phyloP scores from a whole-genome alignment of 1,139 yeast species.

The Chernovozyma aurita region DNA sequence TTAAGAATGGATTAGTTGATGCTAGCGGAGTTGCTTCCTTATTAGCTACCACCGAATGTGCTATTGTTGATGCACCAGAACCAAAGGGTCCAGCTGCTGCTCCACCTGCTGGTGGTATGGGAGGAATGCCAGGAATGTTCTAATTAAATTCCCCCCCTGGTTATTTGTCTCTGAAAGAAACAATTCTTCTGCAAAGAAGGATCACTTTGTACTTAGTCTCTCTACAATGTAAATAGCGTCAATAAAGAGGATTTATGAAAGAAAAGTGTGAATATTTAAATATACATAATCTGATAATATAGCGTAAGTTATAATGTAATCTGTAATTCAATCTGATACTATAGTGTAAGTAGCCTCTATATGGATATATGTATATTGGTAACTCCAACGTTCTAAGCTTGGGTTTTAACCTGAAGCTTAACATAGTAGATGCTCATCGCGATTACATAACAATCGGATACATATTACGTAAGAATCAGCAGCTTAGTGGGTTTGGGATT shows the following conservation, averaged over 20 bases:
- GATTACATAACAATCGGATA: too few relatives aligned
- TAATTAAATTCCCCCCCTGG: neutral
- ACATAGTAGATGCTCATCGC: too few relatives aligned
- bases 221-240: conserved; percentile 1
- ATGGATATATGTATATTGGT: too few relatives aligned
- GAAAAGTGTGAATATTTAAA: neutral
- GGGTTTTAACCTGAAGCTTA: too few relatives aligned
- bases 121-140: conserved; percentile 30
- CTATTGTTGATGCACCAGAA: conserved; percentile 96
- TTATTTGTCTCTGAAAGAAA: too few relatives aligned
- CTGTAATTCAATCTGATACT: too few relatives aligned
- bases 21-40: conserved; percentile 98
- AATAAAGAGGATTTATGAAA: neutral
- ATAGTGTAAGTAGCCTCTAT: too few relatives aligned
- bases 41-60: conserved; percentile 98
- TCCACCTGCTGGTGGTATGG: conserved; percentile 52
- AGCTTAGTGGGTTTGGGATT: too few relatives aligned
- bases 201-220: neutral
- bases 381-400: too few relatives aligned
- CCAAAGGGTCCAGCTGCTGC: conserved; percentile 71
- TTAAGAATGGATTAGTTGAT: conserved; percentile 92
- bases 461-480: too few relatives aligned
- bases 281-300: neutral
- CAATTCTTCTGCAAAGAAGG: too few relatives aligned
- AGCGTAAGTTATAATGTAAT: too few relatives aligned